phyloP scores from a whole-genome alignment of 306 rosid species.

The Quercus robur region DNA sequence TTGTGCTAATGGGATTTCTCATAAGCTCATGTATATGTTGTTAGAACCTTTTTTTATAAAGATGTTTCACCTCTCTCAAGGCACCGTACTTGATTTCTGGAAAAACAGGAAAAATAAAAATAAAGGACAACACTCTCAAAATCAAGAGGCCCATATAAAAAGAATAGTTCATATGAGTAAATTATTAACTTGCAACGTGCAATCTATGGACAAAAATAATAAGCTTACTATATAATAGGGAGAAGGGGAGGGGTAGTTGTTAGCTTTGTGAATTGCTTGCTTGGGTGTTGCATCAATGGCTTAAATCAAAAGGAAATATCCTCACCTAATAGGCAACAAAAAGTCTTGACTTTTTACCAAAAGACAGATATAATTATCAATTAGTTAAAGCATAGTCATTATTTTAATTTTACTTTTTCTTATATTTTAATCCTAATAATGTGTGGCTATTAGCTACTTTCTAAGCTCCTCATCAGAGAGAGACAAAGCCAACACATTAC shows the following conservation, averaged over 20 bases:
- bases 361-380: neutral
- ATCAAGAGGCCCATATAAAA: neutral
- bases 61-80: too few species aligned
- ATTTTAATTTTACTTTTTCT: constrained; percentile 1
- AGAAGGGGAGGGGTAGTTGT: neutral
- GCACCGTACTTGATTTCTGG: neutral
- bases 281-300: constrained; percentile 3
- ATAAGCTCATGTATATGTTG: neutral
- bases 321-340: constrained; percentile 37
- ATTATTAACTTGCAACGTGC: too few species aligned
- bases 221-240: too few species aligned
- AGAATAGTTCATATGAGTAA: too few species aligned
- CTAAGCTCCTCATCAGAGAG: neutral
- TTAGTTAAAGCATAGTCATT: constrained; percentile 12
- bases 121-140: neutral
- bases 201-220: too few species aligned
- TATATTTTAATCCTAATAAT: neutral
- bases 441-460: neutral
- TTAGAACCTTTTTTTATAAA: neutral
- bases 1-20: constrained; percentile 1
- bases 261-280: constrained; percentile 18
- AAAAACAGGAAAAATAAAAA: neutral
- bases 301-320: constrained; percentile 17
- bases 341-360: constrained; percentile 20
- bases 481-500: neutral